Evolutionary conservation across 345 rosid species (phyloP), one percentile per base, ranked within the genome.

Genomic region (Dovyalis caffra): DNA sequence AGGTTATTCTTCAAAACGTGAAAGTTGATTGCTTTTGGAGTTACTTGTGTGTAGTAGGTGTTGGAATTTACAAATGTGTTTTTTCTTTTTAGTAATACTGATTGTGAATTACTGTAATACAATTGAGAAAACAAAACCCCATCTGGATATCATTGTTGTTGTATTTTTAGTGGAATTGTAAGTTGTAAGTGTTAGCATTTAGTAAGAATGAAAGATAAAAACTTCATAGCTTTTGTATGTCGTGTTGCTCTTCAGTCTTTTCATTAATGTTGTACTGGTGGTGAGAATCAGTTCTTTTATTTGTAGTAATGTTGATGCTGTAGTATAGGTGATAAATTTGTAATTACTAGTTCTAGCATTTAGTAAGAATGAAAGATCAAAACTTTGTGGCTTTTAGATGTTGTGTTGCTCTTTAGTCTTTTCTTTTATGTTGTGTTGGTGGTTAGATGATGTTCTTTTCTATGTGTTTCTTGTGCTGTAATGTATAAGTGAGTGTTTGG

Each of bases 1-100:
- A 37, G 86, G 78, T 72, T 77, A 87, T 31, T 47, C 77, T 23
- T 37, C 70, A 43, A 9, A 68, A 49, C 28, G 21, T 26, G 53
- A 38, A 38, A 25, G 25, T 5, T 35, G 33, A 6, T 2, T 20
- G 33, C 20, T 4, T 26, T 33, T 15, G 16, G 71, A 8, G 16
- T 18, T 60, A n/a, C 0, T 58, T 61, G 23, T 35, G 26, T 38
- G 23, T 38, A 12, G 49, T 18, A 4, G 34, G 74, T 38, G 26
- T 32, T 71, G 58, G 66, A 38, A 60, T 28, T 31, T 47, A 40
- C 12, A 53, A 35, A 38, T 63, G 45, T 73, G 34, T 37, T 40
- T 9, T 60, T 37, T 28, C 21, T 4, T 8, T 18, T 6, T 32
- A 25, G 10, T 8, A 18, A 11, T 3, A 34, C 15, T 64, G 67